phyloP scores from a whole-genome alignment of 2,329 filamentous ascomycete species.

The Fusarium concolor region DNA sequence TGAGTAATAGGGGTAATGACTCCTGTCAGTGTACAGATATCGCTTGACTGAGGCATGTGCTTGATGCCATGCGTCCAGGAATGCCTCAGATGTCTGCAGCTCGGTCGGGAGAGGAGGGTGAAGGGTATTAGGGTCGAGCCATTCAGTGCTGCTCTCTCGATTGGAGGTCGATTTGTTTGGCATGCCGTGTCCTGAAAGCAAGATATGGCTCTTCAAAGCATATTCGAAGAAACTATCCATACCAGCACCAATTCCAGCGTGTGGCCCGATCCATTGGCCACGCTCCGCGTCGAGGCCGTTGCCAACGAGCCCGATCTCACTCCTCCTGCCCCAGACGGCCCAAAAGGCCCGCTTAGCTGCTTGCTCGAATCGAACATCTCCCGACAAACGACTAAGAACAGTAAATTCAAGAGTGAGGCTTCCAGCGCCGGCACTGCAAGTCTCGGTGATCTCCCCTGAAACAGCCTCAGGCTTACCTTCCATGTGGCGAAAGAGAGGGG shows the following conservation, averaged over 20 bases:
- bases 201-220: slow-evolving; percentile 90
- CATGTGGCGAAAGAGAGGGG: slow-evolving; percentile 74
- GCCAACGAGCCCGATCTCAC: slow-evolving; percentile 86
- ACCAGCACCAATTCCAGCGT: slow-evolving; percentile 94
- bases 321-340: slow-evolving; percentile 93
- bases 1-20: slow-evolving; percentile 90
- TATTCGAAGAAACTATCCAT: slow-evolving; percentile 99
- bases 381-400: slow-evolving; percentile 87
- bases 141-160: slow-evolving; percentile 55
- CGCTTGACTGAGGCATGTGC: slow-evolving; percentile 89
- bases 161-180: slow-evolving; percentile 61
- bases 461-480: slow-evolving; percentile 51
- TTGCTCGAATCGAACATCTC: slow-evolving; percentile 88
- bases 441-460: slow-evolving; percentile 84
- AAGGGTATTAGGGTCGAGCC: slow-evolving; percentile 73
- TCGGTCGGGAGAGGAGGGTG: slow-evolving; percentile 70
- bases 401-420: slow-evolving; percentile 95
- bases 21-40: slow-evolving; percentile 82
- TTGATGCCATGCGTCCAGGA: slow-evolving; percentile 84
- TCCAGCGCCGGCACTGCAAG: slow-evolving; percentile 95
- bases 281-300: slow-evolving; percentile 93
- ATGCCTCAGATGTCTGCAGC: slow-evolving; percentile 79
- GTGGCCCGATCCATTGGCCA: slow-evolving; percentile 87
- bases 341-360: slow-evolving; percentile 93
- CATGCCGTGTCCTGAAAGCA: slow-evolving; percentile 80